Evolutionary conservation across 2,329 filamentous ascomycete genomes (phyloP), one percentile per base, ranked within the genome.

Genomic region (Ophiosphaerella korrae): DNA sequence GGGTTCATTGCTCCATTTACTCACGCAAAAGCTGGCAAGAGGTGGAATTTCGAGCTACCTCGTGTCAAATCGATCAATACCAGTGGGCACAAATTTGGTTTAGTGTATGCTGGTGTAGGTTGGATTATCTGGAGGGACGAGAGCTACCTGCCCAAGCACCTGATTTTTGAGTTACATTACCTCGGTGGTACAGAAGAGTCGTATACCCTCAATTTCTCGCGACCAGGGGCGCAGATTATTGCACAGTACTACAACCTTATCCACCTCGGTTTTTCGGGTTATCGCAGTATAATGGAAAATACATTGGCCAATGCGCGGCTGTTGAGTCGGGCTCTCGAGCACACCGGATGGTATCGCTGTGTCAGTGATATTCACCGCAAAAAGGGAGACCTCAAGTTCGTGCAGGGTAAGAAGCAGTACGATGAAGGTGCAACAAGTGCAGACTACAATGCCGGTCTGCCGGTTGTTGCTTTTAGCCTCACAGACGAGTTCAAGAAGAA

Each of bases 231-330:
- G 0, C 87, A 89, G 54, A 78, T 90, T 49, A 84, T 89, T 53
- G 86, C 81, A 0, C 88, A 90, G 65, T 90, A 90, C 71, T 90
- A 89, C 65, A 89, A 90, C 60, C 76, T 90, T 11, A 85, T 90
- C 52, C 86, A 88, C 56, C 80, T 90, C 0, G 88, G 88, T 2
- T 86, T 84, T 69, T 75, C 77, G 2, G 88, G 87, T 8, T 90
- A 87, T 71, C 80, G 78, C 9, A 74, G 76, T 23, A 69, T 72
- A 26, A 88, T 86, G 82, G 85, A 88, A 65, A 88, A 87, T 64
- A 84, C 83, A 42, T 74, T 89, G 33, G 70, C 80, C 26, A 89
- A 89, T 62, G 86, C 87, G 1, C 79, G 86, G 2, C 68, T 88
- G 1, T 74, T 89, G 12, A 85, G 83, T 41, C 83, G 86, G 53